Evolutionary conservation across 202 grass and related monocot species (phyloP).

Genomic region (Saccharum hybrid): DNA sequence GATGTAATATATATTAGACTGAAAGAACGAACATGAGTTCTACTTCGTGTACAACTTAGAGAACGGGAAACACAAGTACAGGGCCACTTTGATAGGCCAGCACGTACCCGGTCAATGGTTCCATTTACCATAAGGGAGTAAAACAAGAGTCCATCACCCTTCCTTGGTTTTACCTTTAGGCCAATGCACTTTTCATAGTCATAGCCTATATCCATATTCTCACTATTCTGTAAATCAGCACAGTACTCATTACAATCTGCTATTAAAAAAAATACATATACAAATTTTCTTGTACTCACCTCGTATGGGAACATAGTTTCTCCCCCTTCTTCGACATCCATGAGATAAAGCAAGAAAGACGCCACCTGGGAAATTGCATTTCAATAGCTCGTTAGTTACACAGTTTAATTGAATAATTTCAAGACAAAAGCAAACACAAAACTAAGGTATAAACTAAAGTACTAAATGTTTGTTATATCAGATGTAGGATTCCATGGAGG

Average conservation of each 20-base stretch:
- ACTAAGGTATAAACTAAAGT: conserved; percentile 1
- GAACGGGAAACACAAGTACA: background rate
- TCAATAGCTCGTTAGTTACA: conserved; percentile 36
- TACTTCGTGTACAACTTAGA: background rate
- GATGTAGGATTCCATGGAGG: conserved; percentile 9
- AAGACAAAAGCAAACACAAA: conserved; percentile 11
- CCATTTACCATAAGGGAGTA: conserved; percentile 93
- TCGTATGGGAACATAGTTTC: conserved; percentile 99
- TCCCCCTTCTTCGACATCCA: conserved; percentile 94
- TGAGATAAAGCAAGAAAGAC: conserved; percentile 94
- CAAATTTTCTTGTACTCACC: conserved; percentile 43
- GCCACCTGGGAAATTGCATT: conserved; percentile 64
- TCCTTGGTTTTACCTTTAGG: conserved; percentile 89
- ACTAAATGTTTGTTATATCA: background rate
- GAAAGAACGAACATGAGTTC: conserved; percentile 1
- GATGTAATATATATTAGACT: background rate
- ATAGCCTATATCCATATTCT: conserved; percentile 93
- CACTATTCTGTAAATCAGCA: conserved; percentile 71
- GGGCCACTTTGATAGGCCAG: conserved; percentile 1
- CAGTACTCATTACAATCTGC: conserved; percentile 14
- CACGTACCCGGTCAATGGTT: conserved; percentile 86
- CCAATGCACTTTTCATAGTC: conserved; percentile 94
- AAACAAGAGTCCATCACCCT: conserved; percentile 94
- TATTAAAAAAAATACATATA: background rate
- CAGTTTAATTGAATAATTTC: conserved; percentile 7